Evolutionary conservation across 1,284 basidiomycete genomes (phyloP).

Genomic region (Boletellus deceptivus): DNA sequence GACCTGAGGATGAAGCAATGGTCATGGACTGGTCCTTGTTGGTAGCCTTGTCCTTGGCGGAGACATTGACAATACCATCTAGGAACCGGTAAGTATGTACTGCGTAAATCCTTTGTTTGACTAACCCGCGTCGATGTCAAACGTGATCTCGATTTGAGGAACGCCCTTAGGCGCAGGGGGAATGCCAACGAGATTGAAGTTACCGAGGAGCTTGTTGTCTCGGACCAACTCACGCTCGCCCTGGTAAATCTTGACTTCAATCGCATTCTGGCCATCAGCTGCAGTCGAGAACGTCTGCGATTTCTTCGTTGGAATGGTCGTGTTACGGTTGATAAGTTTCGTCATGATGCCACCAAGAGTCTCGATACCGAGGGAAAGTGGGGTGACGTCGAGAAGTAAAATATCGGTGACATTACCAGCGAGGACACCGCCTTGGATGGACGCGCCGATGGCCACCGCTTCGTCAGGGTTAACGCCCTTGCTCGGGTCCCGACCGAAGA

Average conservation of each 20-base stretch:
- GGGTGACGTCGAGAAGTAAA: conserved; percentile 93
- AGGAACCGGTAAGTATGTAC: neutral
- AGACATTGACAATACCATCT: conserved; percentile 97
- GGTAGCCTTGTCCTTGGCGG: conserved; percentile 96
- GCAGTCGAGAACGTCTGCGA: conserved; percentile 98
- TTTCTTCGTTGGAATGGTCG: conserved; percentile 99
- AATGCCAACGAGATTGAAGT: conserved; percentile 98
- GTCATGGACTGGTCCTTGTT: conserved; percentile 97
- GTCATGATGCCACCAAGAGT: conserved; percentile 99
- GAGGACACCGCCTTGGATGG: conserved; percentile 94
- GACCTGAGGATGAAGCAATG: conserved; percentile 95
- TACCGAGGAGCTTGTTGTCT: conserved; percentile 99
- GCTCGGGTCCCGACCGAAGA: conserved; percentile 94
- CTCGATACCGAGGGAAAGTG: conserved; percentile 92
- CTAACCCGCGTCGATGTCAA: conserved; percentile 95
- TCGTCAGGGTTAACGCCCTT: conserved; percentile 99
- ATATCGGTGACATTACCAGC: conserved; percentile 97
- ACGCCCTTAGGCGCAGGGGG: conserved; percentile 98
- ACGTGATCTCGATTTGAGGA: conserved; percentile 98
- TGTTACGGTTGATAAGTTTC: conserved; percentile 93
- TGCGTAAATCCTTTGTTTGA: conserved; percentile 1
- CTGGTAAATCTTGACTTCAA: conserved; percentile 98
- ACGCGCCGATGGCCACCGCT: conserved; percentile 90
- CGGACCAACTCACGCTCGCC: conserved; percentile 97
- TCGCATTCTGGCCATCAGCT: conserved; percentile 93